A percentile compares a stretch with the other conserved stretches of the same genome.
phyloP scores from a whole-genome alignment of 768 basidiomycete genomes.

The Hypsizygus marmoreus region DNA sequence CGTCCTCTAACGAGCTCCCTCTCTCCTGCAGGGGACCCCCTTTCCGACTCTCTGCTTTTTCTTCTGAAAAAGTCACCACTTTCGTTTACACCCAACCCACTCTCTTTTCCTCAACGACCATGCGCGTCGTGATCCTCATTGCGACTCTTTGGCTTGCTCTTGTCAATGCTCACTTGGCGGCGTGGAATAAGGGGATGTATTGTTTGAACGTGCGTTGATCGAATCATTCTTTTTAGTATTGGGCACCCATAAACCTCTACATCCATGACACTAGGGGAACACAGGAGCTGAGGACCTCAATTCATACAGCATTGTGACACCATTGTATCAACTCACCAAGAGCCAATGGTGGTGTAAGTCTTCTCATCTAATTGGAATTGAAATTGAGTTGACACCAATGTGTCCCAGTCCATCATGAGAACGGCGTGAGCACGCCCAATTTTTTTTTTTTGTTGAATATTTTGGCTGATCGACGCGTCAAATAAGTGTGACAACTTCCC shows the following conservation, averaged over 20 bases:
- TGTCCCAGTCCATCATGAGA: conserved; percentile 41
- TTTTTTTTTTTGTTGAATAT: not conserved
- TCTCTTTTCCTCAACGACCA: conserved; percentile 12
- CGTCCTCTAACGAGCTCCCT: conserved; percentile 5
- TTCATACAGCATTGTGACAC: conserved; percentile 37
- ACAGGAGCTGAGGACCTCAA: conserved; percentile 35
- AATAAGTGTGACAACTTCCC: conserved; percentile 46
- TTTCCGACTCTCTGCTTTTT: not conserved
- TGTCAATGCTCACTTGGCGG: conserved; percentile 42
- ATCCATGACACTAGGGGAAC: conserved; percentile 36
- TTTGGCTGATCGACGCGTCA: conserved; percentile 1
- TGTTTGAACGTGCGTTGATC: conserved; percentile 40
- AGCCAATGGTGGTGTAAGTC: conserved; percentile 50
- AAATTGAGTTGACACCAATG: conserved; percentile 2
- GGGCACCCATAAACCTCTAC: not conserved
- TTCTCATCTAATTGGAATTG: not conserved
- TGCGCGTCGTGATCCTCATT: conserved; percentile 12
- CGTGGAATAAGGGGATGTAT: conserved; percentile 47
- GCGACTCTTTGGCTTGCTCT: conserved; percentile 8
- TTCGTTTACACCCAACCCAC: conserved; percentile 13
- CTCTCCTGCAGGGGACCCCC: not conserved
- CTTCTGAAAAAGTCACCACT: conserved; percentile 8
- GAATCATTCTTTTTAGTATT: not conserved
- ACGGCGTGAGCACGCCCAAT: conserved; percentile 27
- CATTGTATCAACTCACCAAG: conserved; percentile 43